Percentiles rank a stretch among this genome's conserved stretches.
These are phyloP conservation scores for Cercospora zeina DNA, from an alignment of 2,329 filamentous ascomycete species.

Conservation along the genomic window DNA sequence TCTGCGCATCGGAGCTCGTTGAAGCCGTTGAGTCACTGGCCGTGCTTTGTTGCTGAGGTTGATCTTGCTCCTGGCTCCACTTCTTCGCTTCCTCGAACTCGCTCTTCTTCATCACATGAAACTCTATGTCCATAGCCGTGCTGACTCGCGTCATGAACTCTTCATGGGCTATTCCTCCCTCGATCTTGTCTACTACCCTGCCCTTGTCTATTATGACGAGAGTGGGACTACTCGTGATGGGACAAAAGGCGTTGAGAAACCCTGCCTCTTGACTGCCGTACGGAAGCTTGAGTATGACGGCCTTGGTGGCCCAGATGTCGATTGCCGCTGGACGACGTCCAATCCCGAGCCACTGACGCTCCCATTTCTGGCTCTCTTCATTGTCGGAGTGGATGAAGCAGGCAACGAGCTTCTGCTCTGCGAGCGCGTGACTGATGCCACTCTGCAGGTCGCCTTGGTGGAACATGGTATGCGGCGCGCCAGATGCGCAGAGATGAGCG, in stretches of 20 bases:
- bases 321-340: constrained; percentile 20
- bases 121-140: constrained; percentile 43
- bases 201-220: constrained; percentile 75
- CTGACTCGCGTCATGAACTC: constrained; percentile 64
- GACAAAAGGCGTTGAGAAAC: constrained; percentile 79
- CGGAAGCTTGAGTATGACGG: constrained; percentile 68
- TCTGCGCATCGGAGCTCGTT: not conserved
- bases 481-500: not conserved
- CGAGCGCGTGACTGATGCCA: constrained; percentile 74
- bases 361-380: constrained; percentile 58
- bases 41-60: not conserved
- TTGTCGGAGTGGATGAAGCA: constrained; percentile 77
- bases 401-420: constrained; percentile 72
- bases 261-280: constrained; percentile 77
- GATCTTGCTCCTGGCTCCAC: constrained; percentile 14
- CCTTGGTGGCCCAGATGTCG: constrained; percentile 58
- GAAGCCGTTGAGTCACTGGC: not conserved
- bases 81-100: constrained; percentile 17
- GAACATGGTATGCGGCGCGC: constrained; percentile 63
- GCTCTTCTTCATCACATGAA: constrained; percentile 20
- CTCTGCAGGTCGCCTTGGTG: constrained; percentile 76
- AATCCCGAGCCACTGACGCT: constrained; percentile 37
- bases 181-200: constrained; percentile 73
- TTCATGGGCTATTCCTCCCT: constrained; percentile 60
- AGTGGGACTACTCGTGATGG: constrained; percentile 74